phyloP scores from a whole-genome alignment of 495 filamentous ascomycete genomes.

The Penicillium canescens region DNA sequence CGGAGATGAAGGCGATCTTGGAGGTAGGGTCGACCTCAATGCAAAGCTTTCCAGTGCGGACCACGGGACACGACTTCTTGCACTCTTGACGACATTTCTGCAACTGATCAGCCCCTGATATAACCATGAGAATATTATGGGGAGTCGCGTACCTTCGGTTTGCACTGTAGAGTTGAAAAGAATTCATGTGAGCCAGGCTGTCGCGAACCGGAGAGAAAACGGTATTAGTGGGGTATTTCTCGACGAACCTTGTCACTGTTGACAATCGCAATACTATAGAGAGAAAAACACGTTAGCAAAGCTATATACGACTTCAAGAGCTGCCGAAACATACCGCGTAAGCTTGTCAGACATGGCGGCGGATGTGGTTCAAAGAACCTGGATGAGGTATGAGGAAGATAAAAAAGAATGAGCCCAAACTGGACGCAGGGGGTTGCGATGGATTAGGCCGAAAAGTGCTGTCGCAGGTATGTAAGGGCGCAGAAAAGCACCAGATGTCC shows the following conservation, averaged over 20 bases:
- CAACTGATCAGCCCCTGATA: conserved; percentile 15
- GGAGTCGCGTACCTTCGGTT: conserved; percentile 75
- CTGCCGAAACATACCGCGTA: conserved; percentile 60
- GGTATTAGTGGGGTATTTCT: conserved; percentile 33
- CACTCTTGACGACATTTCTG: conserved; percentile 97
- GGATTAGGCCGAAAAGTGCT: conserved; percentile 18
- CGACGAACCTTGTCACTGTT: conserved; percentile 87
- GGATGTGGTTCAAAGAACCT: conserved; percentile 25
- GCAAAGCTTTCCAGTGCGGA: conserved; percentile 95
- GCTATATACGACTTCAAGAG: not conserved
- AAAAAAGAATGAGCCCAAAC: conserved; percentile 14
- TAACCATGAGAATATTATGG: not conserved
- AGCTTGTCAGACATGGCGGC: conserved; percentile 79
- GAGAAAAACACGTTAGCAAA: conserved; percentile 16
- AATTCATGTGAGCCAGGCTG: conserved; percentile 32
- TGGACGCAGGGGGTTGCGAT: conserved; percentile 4
- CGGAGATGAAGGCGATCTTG: conserved; percentile 97
- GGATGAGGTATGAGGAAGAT: conserved; percentile 13
- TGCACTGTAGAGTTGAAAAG: conserved; percentile 64
- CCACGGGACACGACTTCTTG: conserved; percentile 98
- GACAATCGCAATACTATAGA: conserved; percentile 89
- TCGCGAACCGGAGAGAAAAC: conserved; percentile 10
- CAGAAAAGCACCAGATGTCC: conserved; percentile 24
- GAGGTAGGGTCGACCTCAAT: conserved; percentile 89
- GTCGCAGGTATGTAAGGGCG: conserved; percentile 15